Conservation (phyloP, 2,329 filamentous ascomycete species). For the Botrytis paeoniae region DNA sequence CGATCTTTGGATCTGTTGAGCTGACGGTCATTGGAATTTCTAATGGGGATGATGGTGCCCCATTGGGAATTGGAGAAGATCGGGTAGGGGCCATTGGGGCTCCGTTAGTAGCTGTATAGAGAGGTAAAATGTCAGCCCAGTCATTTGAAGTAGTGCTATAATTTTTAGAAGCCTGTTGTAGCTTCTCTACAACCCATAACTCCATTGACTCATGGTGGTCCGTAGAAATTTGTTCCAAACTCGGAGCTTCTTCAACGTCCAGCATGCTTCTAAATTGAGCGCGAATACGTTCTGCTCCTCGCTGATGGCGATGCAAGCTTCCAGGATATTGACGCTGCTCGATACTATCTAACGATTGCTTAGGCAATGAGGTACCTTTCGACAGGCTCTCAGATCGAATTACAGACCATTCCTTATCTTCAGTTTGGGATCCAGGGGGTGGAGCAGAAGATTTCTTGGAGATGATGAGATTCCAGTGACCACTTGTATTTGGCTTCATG, state of each 20-base stretch:
- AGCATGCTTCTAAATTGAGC: constrained; percentile 53
- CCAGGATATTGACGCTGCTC: constrained; percentile 27
- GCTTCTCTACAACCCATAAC: constrained; percentile 30
- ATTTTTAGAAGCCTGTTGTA: constrained; percentile 30
- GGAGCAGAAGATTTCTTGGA: background rate
- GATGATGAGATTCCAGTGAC: constrained; percentile 8
- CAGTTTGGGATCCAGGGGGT: background rate
- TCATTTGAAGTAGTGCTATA: constrained; percentile 32
- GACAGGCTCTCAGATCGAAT: constrained; percentile 15
- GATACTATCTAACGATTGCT: constrained; percentile 18
- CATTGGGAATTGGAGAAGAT: constrained; percentile 35
- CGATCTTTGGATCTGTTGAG: constrained; percentile 39
- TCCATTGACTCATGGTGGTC: constrained; percentile 33
- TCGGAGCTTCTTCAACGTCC: constrained; percentile 49
- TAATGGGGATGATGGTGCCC: constrained; percentile 31
- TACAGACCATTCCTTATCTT: constrained; percentile 3
- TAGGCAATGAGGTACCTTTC: constrained; percentile 4
- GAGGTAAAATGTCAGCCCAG: constrained; percentile 38
- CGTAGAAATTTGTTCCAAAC: constrained; percentile 28
- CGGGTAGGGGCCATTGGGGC: constrained; percentile 33
- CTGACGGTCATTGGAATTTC: constrained; percentile 38
- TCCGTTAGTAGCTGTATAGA: constrained; percentile 39
- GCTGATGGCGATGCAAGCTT: constrained; percentile 31
- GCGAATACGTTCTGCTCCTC: constrained; percentile 30
- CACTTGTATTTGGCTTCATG: constrained; percentile 7